Evolutionary conservation across 1,284 basidiomycete species (phyloP), one percentile per base, ranked within the genome.

Genomic region (Irpex lacteus): DNA sequence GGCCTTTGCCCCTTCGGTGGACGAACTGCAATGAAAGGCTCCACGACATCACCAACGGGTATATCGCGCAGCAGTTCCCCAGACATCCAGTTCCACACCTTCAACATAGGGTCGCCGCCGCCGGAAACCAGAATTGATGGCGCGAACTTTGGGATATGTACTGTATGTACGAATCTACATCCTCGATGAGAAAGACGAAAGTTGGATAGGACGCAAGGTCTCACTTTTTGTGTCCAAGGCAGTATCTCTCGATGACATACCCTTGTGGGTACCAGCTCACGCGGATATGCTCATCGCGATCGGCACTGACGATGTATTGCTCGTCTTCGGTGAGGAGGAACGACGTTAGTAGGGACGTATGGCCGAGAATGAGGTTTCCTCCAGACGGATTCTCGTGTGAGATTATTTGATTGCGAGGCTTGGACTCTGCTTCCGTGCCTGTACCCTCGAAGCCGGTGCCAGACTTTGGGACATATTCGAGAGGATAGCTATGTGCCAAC

Each of bases 281-380:
- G 60, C 96, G 84, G 61, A 98, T 90, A 73, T 98, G 96, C 73
- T 98, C 96, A 72, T 98, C 96, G 55, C 96, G 80, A 74, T 98
- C 96, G 0, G 93, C 90, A 0, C 94, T 94, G 69, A 97, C 82
- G 70, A 98, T 88, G 71, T 84, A 88, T 63, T 82, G 83, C 67
- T 90, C 87, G 71, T 93, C 88, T 0, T 75, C 72, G 0, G 88
- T 84, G 60, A 96, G 82, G 50, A 89, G 70, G 72, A 92, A 88
- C 1, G 83, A 77, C 3, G 90, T 96, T 62, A 98, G 77, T 58
- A 94, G 85, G 8, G 95, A 97, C 0, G 91, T 87, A 71, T 98
- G 96, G 4, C 96, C 95, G 0, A 96, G 80, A 37, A 97, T 76
- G 60, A 96, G 87, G 4, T 83, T 81, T 38, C 91, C 93, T 55